phyloP scores from a whole-genome alignment of 1,284 basidiomycete genomes.

The Hypsizygus ulmarius region DNA sequence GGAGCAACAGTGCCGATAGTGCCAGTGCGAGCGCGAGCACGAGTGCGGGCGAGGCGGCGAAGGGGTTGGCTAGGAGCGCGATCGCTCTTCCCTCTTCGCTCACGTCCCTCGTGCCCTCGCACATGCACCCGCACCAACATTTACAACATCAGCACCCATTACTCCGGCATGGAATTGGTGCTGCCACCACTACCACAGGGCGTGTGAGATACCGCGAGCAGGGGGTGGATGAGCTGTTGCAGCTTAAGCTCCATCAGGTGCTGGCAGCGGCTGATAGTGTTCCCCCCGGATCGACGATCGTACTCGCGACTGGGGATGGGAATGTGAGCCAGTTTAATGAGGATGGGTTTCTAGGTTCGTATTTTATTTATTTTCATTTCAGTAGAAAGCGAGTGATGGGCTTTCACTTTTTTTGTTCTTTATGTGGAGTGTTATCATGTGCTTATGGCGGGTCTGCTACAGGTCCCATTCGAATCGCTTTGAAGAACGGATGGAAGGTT shows the following conservation, averaged over 20 bases:
- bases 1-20: slow-evolving; percentile 30
- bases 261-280: slow-evolving; percentile 65
- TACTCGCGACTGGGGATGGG: slow-evolving; percentile 87
- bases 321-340: slow-evolving; percentile 87
- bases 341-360: slow-evolving; percentile 71
- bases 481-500: slow-evolving; percentile 84
- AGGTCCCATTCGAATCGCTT: slow-evolving; percentile 74
- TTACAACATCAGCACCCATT: slow-evolving; percentile 3
- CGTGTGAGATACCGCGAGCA: slow-evolving; percentile 64
- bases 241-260: slow-evolving; percentile 83
- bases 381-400: too few relatives aligned
- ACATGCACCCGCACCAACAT: neutral
- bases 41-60: slow-evolving; percentile 13
- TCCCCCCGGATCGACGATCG: slow-evolving; percentile 70
- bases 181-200: neutral
- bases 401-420: slow-evolving; percentile 2
- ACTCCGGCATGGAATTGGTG: slow-evolving; percentile 7
- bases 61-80: neutral
- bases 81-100: slow-evolving; percentile 3
- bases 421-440: neutral
- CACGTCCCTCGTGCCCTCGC: neutral
- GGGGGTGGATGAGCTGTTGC: slow-evolving; percentile 84
- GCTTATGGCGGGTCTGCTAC: neutral
- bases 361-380: slow-evolving; percentile 1
- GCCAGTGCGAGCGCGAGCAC: slow-evolving; percentile 22